Percentiles rank a stretch among this genome's conserved stretches.
These are phyloP conservation scores for Malassezia furfur DNA, from an alignment of 1,284 basidiomycete species.

Conservation along the genomic window DNA sequence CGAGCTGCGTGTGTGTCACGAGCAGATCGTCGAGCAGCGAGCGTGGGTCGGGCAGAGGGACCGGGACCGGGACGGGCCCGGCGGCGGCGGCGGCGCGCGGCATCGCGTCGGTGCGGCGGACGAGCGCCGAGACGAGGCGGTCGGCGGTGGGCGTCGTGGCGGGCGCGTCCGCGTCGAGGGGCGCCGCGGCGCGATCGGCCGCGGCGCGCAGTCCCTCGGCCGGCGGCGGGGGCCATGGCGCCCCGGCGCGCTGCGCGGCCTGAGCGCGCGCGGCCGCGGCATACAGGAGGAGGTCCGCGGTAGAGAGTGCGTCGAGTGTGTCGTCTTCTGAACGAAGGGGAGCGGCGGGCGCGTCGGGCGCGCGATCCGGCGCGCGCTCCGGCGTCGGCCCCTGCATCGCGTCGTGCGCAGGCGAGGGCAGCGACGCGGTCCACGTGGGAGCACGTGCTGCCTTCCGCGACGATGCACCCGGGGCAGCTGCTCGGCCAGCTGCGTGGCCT, in stretches of 20 bases:
- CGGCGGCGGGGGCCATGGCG: no score
- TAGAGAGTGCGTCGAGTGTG: background rate
- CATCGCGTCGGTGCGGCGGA: background rate
- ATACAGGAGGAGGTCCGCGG: background rate
- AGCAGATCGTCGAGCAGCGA: background rate
- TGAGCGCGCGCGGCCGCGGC: background rate
- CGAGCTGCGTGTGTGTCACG: slow-evolving; percentile 12
- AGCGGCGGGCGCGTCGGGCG: no score
- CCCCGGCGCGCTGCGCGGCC: background rate
- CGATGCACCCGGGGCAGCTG: background rate
- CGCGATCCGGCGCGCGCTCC: no score
- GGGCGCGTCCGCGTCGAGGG: background rate
- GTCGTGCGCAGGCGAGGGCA: no score
- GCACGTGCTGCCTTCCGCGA: slow-evolving; percentile 4
- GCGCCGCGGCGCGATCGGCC: no score
- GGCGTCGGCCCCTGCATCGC: no score
- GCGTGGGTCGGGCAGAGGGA: background rate
- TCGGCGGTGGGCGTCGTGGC: background rate
- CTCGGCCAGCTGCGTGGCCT: slow-evolving; percentile 17
- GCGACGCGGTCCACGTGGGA: no score
- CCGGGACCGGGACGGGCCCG: background rate
- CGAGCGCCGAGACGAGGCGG: background rate
- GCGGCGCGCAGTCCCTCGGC: no score
- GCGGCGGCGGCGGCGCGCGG: background rate
- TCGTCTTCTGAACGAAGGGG: background rate